A percentile compares a stretch with the other conserved stretches of the same genome.
These are phyloP conservation scores for Phalaenopsis aphrodite DNA, from an alignment of 106 monocot species.

Conservation along the genomic window DNA sequence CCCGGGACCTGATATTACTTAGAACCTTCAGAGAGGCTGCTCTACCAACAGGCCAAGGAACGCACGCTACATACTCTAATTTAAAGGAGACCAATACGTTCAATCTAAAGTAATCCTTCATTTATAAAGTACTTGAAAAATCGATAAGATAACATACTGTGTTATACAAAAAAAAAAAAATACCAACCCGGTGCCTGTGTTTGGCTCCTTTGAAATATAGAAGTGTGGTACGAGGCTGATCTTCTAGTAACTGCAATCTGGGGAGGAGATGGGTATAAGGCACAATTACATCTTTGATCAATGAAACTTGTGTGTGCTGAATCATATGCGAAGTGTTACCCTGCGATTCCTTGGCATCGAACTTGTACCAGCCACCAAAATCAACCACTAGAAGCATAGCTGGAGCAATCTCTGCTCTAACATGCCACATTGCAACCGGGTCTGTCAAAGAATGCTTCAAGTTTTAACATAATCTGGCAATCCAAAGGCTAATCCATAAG, in stretches of 20 bases:
- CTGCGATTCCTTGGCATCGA: slow-evolving; percentile 52
- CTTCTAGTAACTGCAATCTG: slow-evolving; percentile 39
- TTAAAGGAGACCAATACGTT: too few species aligned
- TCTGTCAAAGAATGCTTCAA: slow-evolving; percentile 95
- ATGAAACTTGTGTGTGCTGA: slow-evolving; percentile 76
- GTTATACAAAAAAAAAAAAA: background rate
- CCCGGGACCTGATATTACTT: too few species aligned
- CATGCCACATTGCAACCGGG: slow-evolving; percentile 99
- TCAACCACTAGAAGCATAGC: slow-evolving; percentile 87
- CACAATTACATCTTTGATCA: slow-evolving; percentile 90
- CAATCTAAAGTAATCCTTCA: too few species aligned
- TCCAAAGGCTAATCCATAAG: slow-evolving; percentile 54
- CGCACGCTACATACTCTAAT: too few species aligned
- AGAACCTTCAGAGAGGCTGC: too few species aligned
- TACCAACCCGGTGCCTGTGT: slow-evolving; percentile 80
- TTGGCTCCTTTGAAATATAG: slow-evolving; percentile 94
- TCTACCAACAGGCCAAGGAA: too few species aligned
- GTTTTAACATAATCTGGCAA: slow-evolving; percentile 70
- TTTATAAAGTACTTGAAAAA: too few species aligned
- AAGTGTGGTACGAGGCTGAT: slow-evolving; percentile 53
- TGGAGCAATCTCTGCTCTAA: slow-evolving; percentile 69
- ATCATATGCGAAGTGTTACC: slow-evolving; percentile 49
- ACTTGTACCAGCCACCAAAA: slow-evolving; percentile 96
- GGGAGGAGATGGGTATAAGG: slow-evolving; percentile 92
- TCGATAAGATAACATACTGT: background rate